These are phyloP conservation scores for Schoenoplectus tabernaemontani DNA, from an alignment of 202 grass and related monocot genomes.

Conservation along the genomic window DNA sequence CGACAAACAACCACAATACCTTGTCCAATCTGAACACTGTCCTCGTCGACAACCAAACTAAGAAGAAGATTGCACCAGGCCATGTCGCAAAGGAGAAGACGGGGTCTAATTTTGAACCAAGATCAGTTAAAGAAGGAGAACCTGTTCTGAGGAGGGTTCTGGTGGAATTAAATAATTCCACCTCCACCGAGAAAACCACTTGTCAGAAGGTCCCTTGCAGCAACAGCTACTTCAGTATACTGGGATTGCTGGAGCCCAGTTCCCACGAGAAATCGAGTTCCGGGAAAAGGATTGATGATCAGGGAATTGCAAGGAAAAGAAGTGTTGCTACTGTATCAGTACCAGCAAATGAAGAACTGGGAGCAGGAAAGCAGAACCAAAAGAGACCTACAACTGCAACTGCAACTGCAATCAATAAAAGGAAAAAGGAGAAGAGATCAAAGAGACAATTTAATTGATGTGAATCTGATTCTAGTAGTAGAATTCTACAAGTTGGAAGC, in stretches of 20 bases:
- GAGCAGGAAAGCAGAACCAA: neutral
- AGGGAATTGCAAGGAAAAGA: neutral
- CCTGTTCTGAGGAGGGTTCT: neutral
- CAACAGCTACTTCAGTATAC: constrained; percentile 15
- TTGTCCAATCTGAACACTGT: neutral
- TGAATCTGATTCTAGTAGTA: neutral
- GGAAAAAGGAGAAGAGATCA: constrained; percentile 6
- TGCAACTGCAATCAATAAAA: neutral
- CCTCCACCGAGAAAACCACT: too few relatives aligned
- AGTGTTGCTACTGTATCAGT: too few relatives aligned
- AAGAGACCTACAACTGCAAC: neutral
- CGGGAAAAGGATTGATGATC: neutral
- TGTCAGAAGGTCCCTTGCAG: neutral
- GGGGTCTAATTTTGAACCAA: neutral
- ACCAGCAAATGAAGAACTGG: neutral
- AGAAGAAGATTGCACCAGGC: neutral
- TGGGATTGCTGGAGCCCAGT: neutral
- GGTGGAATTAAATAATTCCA: neutral
- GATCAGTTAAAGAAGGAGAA: neutral
- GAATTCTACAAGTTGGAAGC: neutral
- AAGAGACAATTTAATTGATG: neutral
- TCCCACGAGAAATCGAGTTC: neutral
- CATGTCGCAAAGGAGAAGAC: neutral
- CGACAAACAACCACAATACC: neutral
- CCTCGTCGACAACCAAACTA: neutral